Evolutionary conservation across 164 flowering plant genomes (phyloP), one percentile per base, ranked within the genome.

Genomic region (Hamamelis virginiana): DNA sequence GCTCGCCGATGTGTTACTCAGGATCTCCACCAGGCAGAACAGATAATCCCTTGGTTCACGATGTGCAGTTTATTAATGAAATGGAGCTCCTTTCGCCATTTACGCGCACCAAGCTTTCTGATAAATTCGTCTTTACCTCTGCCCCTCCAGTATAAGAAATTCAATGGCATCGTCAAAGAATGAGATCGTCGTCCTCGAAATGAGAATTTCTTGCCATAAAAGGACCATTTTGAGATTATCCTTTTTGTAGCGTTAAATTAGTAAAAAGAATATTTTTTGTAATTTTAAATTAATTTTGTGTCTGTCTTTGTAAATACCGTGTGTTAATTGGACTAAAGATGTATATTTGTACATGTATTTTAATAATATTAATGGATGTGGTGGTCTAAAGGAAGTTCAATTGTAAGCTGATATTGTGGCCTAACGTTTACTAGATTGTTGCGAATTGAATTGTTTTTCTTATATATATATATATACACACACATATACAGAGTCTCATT

Each of bases 21-120:
- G 89, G 89, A 25, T 87, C 92, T 33, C 89, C 92, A 8, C 92
- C 92, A 5, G 66, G 78, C 8, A 80, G 92, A 75, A 78, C 88
- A 18, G 75, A 70, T 8, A 87, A 87, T 15, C 86, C 92, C 8
- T 53, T 87, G 70, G 70, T 87, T 68, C 82, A 84, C 12, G 88
- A 86, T 48, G 77, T 80, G 11, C 80, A 77, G 8, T 87, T 86
- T 67, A 15, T 83, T 59, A 80, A 80, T 69, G 85, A 81, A 46
- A 80, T 81, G 87, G 86, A 84, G 64, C 74, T 73, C 62, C 74
- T 74, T 51, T 74, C 85, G 3, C 83, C 84, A n/a, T 80, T 79
- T 3, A 38, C 82, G 6, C 38, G 80, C 15, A 69, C 83, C 1
- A 81, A 87, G 26, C 71, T 80, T n/a, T n/a, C n/a, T n/a, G n/a